Evolutionary conservation across 805 yeast species (phyloP).

Genomic region (Ogataea polymorpha): DNA sequence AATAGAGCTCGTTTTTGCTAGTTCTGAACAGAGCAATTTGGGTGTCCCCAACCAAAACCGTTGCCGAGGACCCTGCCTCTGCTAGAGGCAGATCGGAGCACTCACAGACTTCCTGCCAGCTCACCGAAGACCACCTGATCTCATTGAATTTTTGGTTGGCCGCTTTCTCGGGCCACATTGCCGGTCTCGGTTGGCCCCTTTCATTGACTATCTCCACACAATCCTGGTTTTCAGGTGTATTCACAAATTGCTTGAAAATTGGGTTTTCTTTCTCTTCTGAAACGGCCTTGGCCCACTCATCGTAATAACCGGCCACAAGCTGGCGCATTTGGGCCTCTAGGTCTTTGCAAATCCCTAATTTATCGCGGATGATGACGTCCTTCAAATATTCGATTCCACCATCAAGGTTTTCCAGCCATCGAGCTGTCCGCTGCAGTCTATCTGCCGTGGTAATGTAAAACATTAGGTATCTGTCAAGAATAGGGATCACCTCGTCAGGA

Average conservation of each 20-base stretch:
- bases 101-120: constrained; percentile 30
- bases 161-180: constrained; percentile 33
- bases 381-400: constrained; percentile 37
- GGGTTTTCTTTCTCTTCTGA: constrained; percentile 21
- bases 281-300: constrained; percentile 35
- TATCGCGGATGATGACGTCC: constrained; percentile 35
- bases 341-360: constrained; percentile 34
- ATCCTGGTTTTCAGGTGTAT: constrained; percentile 31
- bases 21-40: constrained; percentile 36
- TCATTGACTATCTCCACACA: constrained; percentile 34
- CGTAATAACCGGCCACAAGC: constrained; percentile 34
- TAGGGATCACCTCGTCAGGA: constrained; percentile 36
- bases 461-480: constrained; percentile 37
- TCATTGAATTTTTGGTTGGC: constrained; percentile 27
- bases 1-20: constrained; percentile 29
- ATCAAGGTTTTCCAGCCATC: constrained; percentile 36
- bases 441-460: constrained; percentile 38
- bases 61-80: constrained; percentile 33
- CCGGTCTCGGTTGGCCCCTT: constrained; percentile 37
- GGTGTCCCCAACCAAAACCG: constrained; percentile 34
- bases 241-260: constrained; percentile 33
- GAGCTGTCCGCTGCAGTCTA: constrained; percentile 36
- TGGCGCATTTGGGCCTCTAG: constrained; percentile 34
- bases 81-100: constrained; percentile 28
- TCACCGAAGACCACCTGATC: constrained; percentile 32